phyloP scores from a whole-genome alignment of 257 asterid genomes.

The Ajuga chamaepitys region DNA sequence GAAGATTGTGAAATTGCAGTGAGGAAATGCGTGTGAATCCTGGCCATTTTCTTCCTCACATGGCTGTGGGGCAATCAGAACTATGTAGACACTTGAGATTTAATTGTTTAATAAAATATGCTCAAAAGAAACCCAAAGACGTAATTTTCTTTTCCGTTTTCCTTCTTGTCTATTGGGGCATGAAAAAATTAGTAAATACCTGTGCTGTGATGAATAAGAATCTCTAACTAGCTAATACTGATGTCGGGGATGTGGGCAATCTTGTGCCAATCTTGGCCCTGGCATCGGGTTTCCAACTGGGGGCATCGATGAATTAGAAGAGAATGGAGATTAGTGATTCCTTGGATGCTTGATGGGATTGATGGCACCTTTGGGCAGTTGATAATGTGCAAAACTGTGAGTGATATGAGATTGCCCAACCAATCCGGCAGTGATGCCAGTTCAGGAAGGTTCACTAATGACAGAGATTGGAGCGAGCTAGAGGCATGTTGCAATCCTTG shows the following conservation, averaged over 20 bases:
- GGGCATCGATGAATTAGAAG: background rate
- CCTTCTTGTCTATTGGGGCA: too few relatives aligned
- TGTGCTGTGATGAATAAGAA: too few relatives aligned
- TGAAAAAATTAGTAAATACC: too few relatives aligned
- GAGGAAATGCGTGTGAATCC: too few relatives aligned
- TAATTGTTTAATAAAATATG: too few relatives aligned
- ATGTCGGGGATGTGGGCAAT: background rate
- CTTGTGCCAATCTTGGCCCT: background rate
- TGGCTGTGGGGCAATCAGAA: too few relatives aligned
- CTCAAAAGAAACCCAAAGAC: too few relatives aligned
- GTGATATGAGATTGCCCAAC: background rate
- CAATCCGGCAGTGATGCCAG: slow-evolving; percentile 17
- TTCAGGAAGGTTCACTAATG: background rate
- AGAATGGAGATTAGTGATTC: background rate
- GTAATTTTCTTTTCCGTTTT: too few relatives aligned
- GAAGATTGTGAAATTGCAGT: too few relatives aligned
- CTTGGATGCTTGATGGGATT: slow-evolving; percentile 12
- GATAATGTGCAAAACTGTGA: background rate
- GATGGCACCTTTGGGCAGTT: slow-evolving; percentile 9
- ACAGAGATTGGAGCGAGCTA: background rate
- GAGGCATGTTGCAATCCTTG: background rate
- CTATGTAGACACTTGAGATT: too few relatives aligned
- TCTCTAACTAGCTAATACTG: too few relatives aligned
- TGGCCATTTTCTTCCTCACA: too few relatives aligned
- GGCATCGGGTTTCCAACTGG: background rate